phyloP scores from a whole-genome alignment of 2,329 filamentous ascomycete species.

The Clarireedia monteithiana region DNA sequence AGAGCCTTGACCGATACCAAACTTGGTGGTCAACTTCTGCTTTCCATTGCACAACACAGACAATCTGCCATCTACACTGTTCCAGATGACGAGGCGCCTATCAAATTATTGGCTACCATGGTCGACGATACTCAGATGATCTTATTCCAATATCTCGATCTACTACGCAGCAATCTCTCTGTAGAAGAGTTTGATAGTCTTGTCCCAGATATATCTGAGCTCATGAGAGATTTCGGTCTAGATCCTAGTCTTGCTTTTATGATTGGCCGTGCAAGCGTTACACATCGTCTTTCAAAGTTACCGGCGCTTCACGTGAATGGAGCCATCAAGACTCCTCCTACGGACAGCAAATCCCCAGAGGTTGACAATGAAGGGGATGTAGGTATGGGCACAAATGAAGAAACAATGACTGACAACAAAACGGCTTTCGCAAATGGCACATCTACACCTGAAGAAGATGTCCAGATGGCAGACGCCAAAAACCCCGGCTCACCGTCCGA shows the following conservation, averaged over 20 bases:
- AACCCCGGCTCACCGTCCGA: conserved; percentile 25
- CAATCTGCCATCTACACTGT: conserved; percentile 76
- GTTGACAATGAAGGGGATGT: conserved; percentile 52
- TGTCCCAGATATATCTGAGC: conserved; percentile 64
- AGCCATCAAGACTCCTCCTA: conserved; percentile 10
- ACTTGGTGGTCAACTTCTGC: conserved; percentile 74
- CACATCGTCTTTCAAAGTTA: conserved; percentile 46
- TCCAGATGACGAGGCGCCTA: conserved; percentile 64
- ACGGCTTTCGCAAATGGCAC: conserved; percentile 13
- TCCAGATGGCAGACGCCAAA: conserved; percentile 34
- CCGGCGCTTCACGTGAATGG: conserved; percentile 19
- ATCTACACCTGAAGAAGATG: conserved; percentile 24
- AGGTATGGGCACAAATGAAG: conserved; percentile 13
- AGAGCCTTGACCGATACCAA: conserved; percentile 69
- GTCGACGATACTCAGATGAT: conserved; percentile 86
- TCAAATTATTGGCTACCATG: conserved; percentile 83
- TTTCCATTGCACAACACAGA: conserved; percentile 84
- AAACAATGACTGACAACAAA: conserved; percentile 13
- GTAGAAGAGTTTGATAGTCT: conserved; percentile 68
- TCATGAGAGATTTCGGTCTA: conserved; percentile 73
- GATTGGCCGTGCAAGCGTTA: conserved; percentile 68
- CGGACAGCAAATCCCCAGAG: conserved; percentile 8
- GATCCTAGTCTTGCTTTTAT: conserved; percentile 78
- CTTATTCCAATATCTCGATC: conserved; percentile 80
- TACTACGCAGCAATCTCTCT: conserved; percentile 72